A percentile compares a stretch with the other conserved stretches of the same genome.
Conservation (phyloP, 306 rosid species). For the Morella rubra region DNA sequence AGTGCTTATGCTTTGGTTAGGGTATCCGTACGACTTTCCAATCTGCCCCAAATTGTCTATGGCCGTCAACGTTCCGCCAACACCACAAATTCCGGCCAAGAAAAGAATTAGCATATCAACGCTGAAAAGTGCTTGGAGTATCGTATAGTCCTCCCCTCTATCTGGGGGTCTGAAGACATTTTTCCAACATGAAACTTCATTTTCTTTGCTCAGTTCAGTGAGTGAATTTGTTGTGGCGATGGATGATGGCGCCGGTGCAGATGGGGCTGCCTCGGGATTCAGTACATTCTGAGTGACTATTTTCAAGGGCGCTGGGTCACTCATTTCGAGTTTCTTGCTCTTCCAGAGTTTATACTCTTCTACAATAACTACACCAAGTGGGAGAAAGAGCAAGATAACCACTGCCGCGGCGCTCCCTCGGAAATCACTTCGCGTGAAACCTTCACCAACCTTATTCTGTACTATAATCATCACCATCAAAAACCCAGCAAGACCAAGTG, state of each 20-base stretch:
- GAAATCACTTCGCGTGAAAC: constrained; percentile 34
- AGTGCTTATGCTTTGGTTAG: constrained; percentile 37
- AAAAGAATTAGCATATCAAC: constrained; percentile 49
- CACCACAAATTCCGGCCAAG: constrained; percentile 47
- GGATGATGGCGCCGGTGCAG: not conserved
- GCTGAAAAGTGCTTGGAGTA: constrained; percentile 58
- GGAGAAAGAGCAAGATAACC: constrained; percentile 41
- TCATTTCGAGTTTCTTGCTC: not conserved
- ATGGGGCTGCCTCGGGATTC: not conserved
- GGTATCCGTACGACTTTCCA: constrained; percentile 38
- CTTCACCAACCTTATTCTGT: constrained; percentile 14
- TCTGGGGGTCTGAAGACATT: constrained; percentile 41
- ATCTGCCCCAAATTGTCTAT: constrained; percentile 57
- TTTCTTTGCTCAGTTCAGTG: not conserved
- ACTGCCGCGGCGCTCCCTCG: constrained; percentile 45
- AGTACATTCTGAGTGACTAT: constrained; percentile 26
- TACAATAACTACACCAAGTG: constrained; percentile 35
- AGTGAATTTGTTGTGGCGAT: not conserved
- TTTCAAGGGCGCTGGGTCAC: constrained; percentile 17
- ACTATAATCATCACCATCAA: constrained; percentile 56
- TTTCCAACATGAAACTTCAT: constrained; percentile 41
- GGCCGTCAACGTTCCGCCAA: constrained; percentile 56
- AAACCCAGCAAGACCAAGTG: constrained; percentile 65
- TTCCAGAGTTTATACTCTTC: constrained; percentile 45
- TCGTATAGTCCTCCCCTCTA: constrained; percentile 59